Evolutionary conservation across 345 rosid species (phyloP).

Genomic region (Adansonia digitata): DNA sequence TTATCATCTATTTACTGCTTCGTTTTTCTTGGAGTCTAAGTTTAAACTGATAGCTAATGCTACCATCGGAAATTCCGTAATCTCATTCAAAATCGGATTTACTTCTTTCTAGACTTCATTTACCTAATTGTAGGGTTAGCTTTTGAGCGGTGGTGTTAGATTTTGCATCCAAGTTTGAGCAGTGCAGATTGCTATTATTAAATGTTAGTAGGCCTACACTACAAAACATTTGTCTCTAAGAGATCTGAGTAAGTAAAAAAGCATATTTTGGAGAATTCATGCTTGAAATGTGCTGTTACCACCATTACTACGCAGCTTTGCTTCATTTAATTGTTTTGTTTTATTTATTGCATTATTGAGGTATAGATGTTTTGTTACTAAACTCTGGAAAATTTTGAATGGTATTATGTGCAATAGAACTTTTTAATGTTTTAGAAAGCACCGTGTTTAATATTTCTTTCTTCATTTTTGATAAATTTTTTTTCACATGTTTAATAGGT

Average conservation of each 20-base stretch:
- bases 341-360: neutral
- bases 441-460: neutral
- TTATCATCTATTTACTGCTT: neutral
- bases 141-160: neutral
- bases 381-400: neutral
- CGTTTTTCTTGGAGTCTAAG: neutral
- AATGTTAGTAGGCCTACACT: neutral
- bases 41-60: neutral
- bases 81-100: neutral
- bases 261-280: neutral
- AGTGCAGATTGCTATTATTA: neutral
- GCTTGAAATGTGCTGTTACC: no score
- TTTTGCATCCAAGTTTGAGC: neutral
- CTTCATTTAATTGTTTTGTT: neutral
- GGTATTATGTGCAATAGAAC: neutral
- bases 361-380: neutral
- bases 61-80: neutral
- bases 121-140: neutral
- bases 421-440: neutral
- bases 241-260: neutral
- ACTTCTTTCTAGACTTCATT: neutral
- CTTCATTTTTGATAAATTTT: neutral
- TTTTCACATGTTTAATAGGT: slow-evolving; percentile 28
- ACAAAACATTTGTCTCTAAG: neutral
- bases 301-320: neutral